Conservation (phyloP, 2,329 filamentous ascomycete genomes). For the Ophiostoma perfectum region DNA sequence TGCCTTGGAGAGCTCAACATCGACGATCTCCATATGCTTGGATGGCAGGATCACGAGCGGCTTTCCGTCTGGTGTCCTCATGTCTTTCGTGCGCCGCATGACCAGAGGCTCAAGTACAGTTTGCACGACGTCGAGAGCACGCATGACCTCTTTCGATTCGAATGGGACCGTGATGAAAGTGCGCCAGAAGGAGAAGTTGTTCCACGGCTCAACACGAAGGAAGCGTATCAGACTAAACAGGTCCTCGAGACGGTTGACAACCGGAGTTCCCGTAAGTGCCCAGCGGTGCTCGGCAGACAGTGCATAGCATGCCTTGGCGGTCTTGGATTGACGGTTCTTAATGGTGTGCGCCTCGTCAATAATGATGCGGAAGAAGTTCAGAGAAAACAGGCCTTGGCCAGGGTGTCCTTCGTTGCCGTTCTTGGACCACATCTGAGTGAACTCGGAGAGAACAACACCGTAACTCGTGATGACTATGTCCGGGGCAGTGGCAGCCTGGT, state of each 20-base stretch:
- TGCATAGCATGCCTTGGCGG: constrained; percentile 90
- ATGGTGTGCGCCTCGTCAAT: constrained; percentile 93
- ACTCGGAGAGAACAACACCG: constrained; percentile 85
- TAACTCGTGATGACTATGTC: constrained; percentile 95
- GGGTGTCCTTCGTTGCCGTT: constrained; percentile 41
- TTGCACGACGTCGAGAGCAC: constrained; percentile 92
- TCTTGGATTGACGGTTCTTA: constrained; percentile 86
- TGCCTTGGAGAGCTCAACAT: constrained; percentile 75
- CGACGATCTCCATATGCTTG: constrained; percentile 76
- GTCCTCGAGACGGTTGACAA: constrained; percentile 93
- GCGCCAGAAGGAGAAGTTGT: constrained; percentile 98
- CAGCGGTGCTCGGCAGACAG: constrained; percentile 80
- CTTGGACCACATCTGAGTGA: constrained; percentile 61
- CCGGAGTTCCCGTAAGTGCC: constrained; percentile 91
- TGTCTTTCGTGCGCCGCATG: constrained; percentile 89
- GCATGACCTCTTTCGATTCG: constrained; percentile 88
- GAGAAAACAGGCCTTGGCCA: constrained; percentile 74
- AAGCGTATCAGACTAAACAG: constrained; percentile 91
- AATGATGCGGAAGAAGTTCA: constrained; percentile 92
- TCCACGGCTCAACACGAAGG: constrained; percentile 92
- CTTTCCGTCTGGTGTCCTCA: constrained; percentile 83
- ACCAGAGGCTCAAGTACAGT: constrained; percentile 96
- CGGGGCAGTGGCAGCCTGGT: constrained; percentile 69
- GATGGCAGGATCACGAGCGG: constrained; percentile 73
- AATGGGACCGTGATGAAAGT: constrained; percentile 98